Conservation (phyloP, 2,329 filamentous ascomycete species). For the Fusarium sambucinum region DNA sequence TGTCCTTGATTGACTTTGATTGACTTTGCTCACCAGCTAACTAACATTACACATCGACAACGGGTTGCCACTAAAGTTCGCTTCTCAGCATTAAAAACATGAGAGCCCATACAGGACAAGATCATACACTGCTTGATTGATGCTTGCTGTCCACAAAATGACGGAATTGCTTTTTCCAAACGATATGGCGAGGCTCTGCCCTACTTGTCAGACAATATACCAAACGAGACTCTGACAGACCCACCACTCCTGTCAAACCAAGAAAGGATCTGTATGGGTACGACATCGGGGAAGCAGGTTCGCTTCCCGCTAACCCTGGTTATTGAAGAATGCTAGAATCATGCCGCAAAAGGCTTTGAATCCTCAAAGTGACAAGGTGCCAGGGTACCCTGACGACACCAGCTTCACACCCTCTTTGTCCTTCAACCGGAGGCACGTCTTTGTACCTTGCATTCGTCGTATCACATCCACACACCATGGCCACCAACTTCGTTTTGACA, state of each 20-base stretch:
- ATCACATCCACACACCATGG: slow-evolving; percentile 36
- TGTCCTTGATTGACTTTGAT: slow-evolving; percentile 1
- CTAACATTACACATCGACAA: not conserved
- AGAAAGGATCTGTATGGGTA: slow-evolving; percentile 14
- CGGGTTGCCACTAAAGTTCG: slow-evolving; percentile 5
- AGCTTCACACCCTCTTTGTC: slow-evolving; percentile 27
- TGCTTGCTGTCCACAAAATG: slow-evolving; percentile 11
- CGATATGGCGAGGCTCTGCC: slow-evolving; percentile 16
- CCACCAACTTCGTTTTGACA: slow-evolving; percentile 26
- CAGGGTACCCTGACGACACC: slow-evolving; percentile 35
- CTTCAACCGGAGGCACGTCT: slow-evolving; percentile 25
- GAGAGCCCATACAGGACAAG: not conserved
- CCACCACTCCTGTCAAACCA: slow-evolving; percentile 7
- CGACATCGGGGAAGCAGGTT: slow-evolving; percentile 34
- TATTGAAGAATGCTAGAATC: slow-evolving; percentile 26
- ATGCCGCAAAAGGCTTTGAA: slow-evolving; percentile 24
- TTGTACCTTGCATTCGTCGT: slow-evolving; percentile 44
- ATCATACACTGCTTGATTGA: not conserved
- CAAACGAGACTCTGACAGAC: slow-evolving; percentile 29
- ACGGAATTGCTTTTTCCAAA: slow-evolving; percentile 22
- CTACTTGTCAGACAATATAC: slow-evolving; percentile 1
- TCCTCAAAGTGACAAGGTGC: slow-evolving; percentile 21
- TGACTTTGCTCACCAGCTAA: no score
- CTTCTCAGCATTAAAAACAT: slow-evolving; percentile 7
- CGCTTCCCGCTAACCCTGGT: slow-evolving; percentile 26